phyloP scores from a whole-genome alignment of 2,329 filamentous ascomycete genomes.

The Arachnopeziza araneosa region DNA sequence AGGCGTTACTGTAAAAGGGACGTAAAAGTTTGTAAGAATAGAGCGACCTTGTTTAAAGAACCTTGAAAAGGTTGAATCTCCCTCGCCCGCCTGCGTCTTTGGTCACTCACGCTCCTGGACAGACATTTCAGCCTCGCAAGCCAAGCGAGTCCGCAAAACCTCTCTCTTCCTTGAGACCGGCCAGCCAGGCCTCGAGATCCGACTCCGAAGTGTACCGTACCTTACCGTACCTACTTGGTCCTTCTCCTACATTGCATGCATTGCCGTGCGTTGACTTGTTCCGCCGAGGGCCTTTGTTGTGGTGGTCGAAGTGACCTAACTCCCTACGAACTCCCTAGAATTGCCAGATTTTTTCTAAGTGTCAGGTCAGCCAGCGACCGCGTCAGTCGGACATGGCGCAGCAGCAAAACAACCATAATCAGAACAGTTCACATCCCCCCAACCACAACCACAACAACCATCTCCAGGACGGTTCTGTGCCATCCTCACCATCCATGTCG shows the following conservation, averaged over 20 bases:
- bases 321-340: not conserved
- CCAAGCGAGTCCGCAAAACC: too few relatives aligned
- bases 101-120: too few relatives aligned
- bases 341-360: too few relatives aligned
- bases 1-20: too few relatives aligned
- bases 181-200: too few relatives aligned
- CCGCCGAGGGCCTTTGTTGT: not conserved
- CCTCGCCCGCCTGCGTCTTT: too few relatives aligned
- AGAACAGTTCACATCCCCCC: not conserved
- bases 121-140: too few relatives aligned
- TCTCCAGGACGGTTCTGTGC: not conserved
- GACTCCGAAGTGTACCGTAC: too few relatives aligned
- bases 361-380: slow-evolving; percentile 3
- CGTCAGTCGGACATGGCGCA: slow-evolving; percentile 2
- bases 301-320: not conserved
- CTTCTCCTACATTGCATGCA: not conserved
- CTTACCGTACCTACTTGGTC: not conserved
- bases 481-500: slow-evolving; percentile 30
- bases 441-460: not conserved
- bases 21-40: too few relatives aligned
- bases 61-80: too few relatives aligned
- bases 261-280: not conserved
- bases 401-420: not conserved
- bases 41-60: too few relatives aligned
- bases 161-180: too few relatives aligned